Percentiles rank a stretch among this genome's conserved stretches.
These are phyloP conservation scores for Guillardia theta DNA, from an alignment of 78 protist genomes.

Conservation along the genomic window DNA sequence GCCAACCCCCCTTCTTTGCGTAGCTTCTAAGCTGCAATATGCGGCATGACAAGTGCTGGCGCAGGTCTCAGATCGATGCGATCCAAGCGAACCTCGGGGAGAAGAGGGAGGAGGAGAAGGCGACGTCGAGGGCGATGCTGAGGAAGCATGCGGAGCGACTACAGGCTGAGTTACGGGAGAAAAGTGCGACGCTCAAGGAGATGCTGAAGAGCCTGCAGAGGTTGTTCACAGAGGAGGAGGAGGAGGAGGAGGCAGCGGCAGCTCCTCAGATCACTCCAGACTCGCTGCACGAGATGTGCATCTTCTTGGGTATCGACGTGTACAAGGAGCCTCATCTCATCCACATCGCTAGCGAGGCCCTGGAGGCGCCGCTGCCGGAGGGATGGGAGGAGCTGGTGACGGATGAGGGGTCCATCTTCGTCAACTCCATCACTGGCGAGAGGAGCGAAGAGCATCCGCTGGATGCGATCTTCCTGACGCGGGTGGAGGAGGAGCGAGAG, in stretches of 20 bases:
- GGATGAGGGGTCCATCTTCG: neutral
- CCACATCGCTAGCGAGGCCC: neutral
- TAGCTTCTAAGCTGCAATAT: too few species aligned
- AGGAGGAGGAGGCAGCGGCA: neutral
- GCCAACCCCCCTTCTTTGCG: too few species aligned
- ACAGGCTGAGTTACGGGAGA: neutral
- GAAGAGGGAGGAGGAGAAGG: neutral
- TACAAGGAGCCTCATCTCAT: neutral
- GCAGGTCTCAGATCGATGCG: neutral
- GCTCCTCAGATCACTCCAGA: neutral
- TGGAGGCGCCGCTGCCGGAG: conserved; percentile 12
- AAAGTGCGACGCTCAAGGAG: neutral
- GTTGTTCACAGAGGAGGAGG: neutral
- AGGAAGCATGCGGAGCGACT: neutral
- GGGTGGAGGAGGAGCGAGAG: neutral
- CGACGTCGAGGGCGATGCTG: neutral
- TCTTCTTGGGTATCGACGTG: neutral
- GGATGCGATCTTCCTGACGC: neutral
- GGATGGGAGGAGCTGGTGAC: neutral
- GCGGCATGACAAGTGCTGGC: too few species aligned
- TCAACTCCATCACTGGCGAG: neutral
- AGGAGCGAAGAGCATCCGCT: neutral
- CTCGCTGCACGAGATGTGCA: conserved; percentile 9
- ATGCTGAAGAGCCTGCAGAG: neutral
- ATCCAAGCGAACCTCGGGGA: neutral